Evolutionary conservation across 139 green algal species (phyloP).

Genomic region (Diplosphaera chodatii): DNA sequence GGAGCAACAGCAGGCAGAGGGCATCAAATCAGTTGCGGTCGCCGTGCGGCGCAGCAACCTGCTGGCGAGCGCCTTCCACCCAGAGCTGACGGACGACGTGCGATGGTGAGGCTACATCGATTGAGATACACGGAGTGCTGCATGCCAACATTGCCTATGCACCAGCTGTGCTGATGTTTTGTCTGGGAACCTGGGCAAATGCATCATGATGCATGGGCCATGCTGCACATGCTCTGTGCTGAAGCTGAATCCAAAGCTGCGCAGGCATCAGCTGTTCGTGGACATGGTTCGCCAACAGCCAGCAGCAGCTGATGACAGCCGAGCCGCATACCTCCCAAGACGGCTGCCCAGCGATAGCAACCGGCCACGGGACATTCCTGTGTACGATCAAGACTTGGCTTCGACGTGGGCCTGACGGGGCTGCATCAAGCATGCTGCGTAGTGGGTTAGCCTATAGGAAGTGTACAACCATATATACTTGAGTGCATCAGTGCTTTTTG

Average conservation of each 20-base stretch:
- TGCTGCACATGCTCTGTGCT: no score
- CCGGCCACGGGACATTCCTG: background rate
- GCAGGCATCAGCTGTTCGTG: slow-evolving; percentile 85
- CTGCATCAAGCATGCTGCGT: no score
- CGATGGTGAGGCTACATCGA: slow-evolving; percentile 84
- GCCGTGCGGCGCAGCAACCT: slow-evolving; percentile 76
- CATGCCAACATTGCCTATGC: no score
- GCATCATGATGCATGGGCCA: no score
- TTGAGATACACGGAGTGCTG: no score
- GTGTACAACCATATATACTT: no score
- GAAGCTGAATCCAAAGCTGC: no score
- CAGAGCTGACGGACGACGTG: slow-evolving; percentile 88
- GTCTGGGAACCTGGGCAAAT: no score
- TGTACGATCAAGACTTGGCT: background rate
- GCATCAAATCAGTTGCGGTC: slow-evolving; percentile 59
- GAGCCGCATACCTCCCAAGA: background rate
- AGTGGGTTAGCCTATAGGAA: no score
- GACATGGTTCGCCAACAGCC: slow-evolving; percentile 65
- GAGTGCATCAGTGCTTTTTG: no score
- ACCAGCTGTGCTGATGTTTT: no score
- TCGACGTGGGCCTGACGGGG: background rate
- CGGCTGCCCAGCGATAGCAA: background rate
- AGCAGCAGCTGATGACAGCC: slow-evolving; percentile 4
- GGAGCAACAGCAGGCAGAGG: slow-evolving; percentile 34
- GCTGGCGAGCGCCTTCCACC: slow-evolving; percentile 95